phyloP scores from a whole-genome alignment of 2,329 filamentous ascomycete species.

The Exophiala sp. region DNA sequence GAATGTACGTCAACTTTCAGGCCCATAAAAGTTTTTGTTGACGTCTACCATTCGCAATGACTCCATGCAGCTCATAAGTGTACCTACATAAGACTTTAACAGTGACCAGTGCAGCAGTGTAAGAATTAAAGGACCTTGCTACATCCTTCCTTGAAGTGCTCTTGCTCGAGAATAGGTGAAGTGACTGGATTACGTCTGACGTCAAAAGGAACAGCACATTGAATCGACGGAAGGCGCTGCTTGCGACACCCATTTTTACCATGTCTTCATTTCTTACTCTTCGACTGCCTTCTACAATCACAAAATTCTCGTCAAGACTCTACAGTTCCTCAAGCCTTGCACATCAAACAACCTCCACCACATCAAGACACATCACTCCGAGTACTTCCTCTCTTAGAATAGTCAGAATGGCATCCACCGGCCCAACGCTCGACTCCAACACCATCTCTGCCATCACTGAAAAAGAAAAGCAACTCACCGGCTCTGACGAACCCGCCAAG shows the following conservation, averaged over 20 bases:
- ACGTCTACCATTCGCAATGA: background rate
- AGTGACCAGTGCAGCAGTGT: background rate
- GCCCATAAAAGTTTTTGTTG: background rate
- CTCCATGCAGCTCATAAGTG: background rate
- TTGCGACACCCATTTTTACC: background rate
- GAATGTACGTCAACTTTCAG: background rate
- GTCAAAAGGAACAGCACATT: background rate
- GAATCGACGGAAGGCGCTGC: background rate
- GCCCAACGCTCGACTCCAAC: conserved; percentile 17
- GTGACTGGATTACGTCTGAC: background rate
- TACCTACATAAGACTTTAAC: background rate
- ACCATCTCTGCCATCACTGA: conserved; percentile 42
- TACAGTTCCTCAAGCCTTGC: background rate
- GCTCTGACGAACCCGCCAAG: conserved; percentile 34
- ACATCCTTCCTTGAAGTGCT: background rate
- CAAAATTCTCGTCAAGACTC: background rate
- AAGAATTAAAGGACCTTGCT: background rate
- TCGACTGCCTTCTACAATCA: background rate
- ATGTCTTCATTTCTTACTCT: background rate
- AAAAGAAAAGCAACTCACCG: conserved; percentile 40
- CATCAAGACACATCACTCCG: background rate
- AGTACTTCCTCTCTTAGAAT: background rate
- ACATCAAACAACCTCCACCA: background rate
- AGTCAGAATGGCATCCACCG: background rate
- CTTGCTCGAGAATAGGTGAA: background rate